Base-by-base conservation (phyloP, 345 rosid species). In the Combretum micranthum region DNA sequence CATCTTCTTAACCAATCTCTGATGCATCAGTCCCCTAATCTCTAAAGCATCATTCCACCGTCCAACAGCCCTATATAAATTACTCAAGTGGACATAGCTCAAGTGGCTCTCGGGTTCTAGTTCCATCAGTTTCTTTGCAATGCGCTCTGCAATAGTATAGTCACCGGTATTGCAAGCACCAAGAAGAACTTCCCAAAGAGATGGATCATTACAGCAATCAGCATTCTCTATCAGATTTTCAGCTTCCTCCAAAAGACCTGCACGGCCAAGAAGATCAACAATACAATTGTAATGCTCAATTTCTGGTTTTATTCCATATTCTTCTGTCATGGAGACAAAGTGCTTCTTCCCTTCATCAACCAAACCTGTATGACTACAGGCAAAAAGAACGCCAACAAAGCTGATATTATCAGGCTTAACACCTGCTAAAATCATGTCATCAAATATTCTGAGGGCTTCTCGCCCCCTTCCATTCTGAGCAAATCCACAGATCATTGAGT, bases 201-300 rank as follows among this genome's bases (percentile, higher is more conserved):
- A 81, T 44, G 82, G 76, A 69, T 82, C 77, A 39, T 75, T 71
- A 64, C 83, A 75, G 60, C 74, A 80, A 25, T 70, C 82, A n/a
- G 89, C 75, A 58, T 75, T 75, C 66, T 80, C 80, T 65, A 93
- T 75, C 70, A 89, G 64, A 54, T 37, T 71, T 64, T 83, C 91
- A 32, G 96, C 97, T 75, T 85, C 99, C 64, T 82, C 90, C 23
- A 93, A 67, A 63, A 85, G 79, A 21, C 89, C 96, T 60, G 90
- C 89, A 23, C 91, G 96, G 42, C 97, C 89, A 39, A 93, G 78
- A 66, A 93, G 94, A 75, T 89, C 89, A 71, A 89, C 82, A 84
- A 93, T 80, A 79, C 97, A 89, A 63, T 78, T 89, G 65, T 81
- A 87, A 64, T 89, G 97, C 84, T 86, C 91, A 9, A 74, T 68